Conservation (phyloP, 129 eudicot species). For the Flaveria ramosissima region DNA sequence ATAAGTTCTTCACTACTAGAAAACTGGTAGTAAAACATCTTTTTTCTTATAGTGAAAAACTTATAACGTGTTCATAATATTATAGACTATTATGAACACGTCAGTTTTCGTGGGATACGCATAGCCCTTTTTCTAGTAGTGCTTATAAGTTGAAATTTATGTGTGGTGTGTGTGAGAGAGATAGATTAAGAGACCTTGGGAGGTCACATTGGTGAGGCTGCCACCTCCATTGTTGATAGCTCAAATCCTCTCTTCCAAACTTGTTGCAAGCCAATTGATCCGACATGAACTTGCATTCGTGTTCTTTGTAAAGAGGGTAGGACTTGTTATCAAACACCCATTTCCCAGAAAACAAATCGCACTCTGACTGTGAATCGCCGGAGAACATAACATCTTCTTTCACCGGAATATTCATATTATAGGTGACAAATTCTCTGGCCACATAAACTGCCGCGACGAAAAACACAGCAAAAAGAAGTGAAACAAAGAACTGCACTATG, state of each 20-base stretch:
- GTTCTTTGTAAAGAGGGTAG: constrained; percentile 63
- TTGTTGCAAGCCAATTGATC: constrained; percentile 68
- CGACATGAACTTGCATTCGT: constrained; percentile 63
- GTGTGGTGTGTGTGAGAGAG: neutral
- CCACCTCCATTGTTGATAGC: constrained; percentile 74
- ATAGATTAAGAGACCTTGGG: constrained; percentile 50
- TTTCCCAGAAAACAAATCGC: constrained; percentile 62
- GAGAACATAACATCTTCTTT: constrained; percentile 11
- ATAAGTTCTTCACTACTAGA: too few species aligned
- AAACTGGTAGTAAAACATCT: too few species aligned
- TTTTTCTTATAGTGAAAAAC: too few species aligned
- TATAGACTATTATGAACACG: too few species aligned
- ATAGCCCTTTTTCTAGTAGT: neutral
- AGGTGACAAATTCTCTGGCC: constrained; percentile 48
- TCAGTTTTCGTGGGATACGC: too few species aligned
- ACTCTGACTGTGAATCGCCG: constrained; percentile 21
- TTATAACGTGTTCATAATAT: too few species aligned
- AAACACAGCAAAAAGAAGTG: constrained; percentile 49
- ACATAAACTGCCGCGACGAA: constrained; percentile 60
- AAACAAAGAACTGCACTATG: constrained; percentile 52
- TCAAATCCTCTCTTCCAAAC: constrained; percentile 56
- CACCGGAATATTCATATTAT: constrained; percentile 28
- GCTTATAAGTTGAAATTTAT: neutral
- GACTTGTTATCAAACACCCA: constrained; percentile 71
- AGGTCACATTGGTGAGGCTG: constrained; percentile 70